Evolutionary conservation across 352 stramenopile species (phyloP).

Genomic region (Phytophthora macrochlamydospora): DNA sequence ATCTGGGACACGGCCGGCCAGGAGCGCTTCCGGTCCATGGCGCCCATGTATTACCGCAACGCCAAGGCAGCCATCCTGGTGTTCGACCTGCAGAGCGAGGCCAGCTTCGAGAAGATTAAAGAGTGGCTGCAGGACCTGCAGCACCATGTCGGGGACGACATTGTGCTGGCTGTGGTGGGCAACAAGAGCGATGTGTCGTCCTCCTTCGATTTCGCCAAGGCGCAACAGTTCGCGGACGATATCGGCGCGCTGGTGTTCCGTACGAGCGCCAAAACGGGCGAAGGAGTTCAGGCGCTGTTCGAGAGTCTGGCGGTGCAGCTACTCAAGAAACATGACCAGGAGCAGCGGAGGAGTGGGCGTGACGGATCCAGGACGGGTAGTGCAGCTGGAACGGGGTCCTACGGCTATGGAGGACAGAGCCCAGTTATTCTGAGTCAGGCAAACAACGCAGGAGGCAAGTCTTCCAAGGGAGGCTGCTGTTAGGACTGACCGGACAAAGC

Average conservation of each 20-base stretch:
- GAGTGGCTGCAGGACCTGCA: conserved; percentile 86
- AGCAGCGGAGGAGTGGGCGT: conserved; percentile 49
- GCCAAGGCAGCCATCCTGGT: conserved; percentile 89
- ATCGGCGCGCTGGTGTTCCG: conserved; percentile 85
- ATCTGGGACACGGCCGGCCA: conserved; percentile 77
- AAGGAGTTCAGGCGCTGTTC: conserved; percentile 78
- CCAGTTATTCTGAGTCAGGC: conserved; percentile 41
- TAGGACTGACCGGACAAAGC: conserved; percentile 22
- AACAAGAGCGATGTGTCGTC: conserved; percentile 83
- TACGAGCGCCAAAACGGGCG: conserved; percentile 83
- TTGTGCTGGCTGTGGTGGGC: conserved; percentile 82
- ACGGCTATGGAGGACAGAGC: conserved; percentile 39
- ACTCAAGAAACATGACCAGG: conserved; percentile 80
- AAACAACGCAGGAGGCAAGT: conserved; percentile 25
- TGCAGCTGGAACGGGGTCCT: conserved; percentile 24
- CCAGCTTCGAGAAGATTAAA: conserved; percentile 87
- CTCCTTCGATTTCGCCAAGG: conserved; percentile 68
- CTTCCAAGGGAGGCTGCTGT: conserved; percentile 42
- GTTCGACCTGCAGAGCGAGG: conserved; percentile 79
- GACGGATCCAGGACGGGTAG: conserved; percentile 47
- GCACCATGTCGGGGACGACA: conserved; percentile 80
- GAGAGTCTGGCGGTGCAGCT: conserved; percentile 73
- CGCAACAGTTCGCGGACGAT: conserved; percentile 75
- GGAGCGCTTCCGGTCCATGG: conserved; percentile 85
- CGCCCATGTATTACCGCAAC: conserved; percentile 92